Base-by-base conservation (phyloP, 768 basidiomycete genomes). In the Leccinum boreale region DNA sequence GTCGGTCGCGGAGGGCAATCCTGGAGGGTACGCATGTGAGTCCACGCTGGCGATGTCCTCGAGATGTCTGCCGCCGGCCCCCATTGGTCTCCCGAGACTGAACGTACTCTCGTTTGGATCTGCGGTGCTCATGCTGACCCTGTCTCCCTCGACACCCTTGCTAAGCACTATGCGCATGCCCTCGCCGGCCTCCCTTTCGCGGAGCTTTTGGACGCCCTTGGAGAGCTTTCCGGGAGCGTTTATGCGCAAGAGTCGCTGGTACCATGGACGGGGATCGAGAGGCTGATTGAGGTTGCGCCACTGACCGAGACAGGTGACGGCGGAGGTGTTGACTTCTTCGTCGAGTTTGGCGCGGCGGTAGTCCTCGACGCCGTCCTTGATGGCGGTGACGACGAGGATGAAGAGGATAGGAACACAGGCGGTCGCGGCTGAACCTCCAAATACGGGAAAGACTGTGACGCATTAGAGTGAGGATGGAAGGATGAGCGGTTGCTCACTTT, bases 361-460 rank as follows among this genome's bases (percentile, higher is more conserved):
- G 74, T 99, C 96, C 75, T 98, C 96, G 33, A 98, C 78, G 7
- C 89, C 96, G 70, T 99, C 96, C 74, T 98, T 99, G 78, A 97
- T 82, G 3, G 89, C 95, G 15, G 96, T 98, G 51, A 96, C 89
- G 28, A 77, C 70, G 42, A 99, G 72, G 62, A 98, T 96, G 74
- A 95, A 92, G 39, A 90, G 76, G 7, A 98, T 80, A 0, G 96
- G 96, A 4, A 98, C 74, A 65, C 90, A 88, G 4, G 93, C 85
- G 58, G 92, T 84, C 46, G 87, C 81, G 1, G 92, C 88, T 2
- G 89, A 81, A 2, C 92, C 92, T 50, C 93, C 96, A 69, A 98
- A 98, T 31, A 97, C 75, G 55, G 94, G 83, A 70, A 98, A 95
- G 9, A 95, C 88, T 93, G 65, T 1, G 7, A 33, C 21, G 46